Conservation (phyloP, 208 protist species). For the Trypanosoma boissoni region DNA sequence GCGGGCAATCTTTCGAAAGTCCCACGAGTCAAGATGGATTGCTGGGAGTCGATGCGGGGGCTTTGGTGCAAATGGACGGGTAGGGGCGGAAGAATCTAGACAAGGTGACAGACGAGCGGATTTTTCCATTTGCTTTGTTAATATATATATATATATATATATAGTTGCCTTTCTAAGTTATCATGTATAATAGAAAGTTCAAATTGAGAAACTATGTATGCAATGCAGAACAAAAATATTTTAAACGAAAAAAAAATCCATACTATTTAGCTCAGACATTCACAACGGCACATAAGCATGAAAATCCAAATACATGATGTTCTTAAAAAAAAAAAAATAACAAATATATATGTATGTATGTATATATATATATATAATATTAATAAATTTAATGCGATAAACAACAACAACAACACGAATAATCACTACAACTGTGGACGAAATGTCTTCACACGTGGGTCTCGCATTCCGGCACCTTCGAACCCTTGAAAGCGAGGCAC, state of each 20-base stretch:
- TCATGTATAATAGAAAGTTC: too few species aligned
- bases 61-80: background rate
- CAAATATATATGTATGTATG: background rate
- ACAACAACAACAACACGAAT: too few species aligned
- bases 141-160: too few species aligned
- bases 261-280: background rate
- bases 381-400: background rate
- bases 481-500: slow-evolving; percentile 43
- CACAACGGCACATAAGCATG: slow-evolving; percentile 2
- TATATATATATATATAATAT: slow-evolving; percentile 19
- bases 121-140: too few species aligned
- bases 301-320: slow-evolving; percentile 1
- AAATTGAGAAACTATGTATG: too few species aligned
- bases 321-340: slow-evolving; percentile 9
- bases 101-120: too few species aligned
- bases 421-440: slow-evolving; percentile 14
- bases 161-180: too few species aligned
- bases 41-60: slow-evolving; percentile 30
- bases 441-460: slow-evolving; percentile 60
- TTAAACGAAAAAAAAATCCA: too few species aligned
- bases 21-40: slow-evolving; percentile 80
- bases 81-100: slow-evolving; percentile 2
- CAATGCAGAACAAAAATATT: too few species aligned
- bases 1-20: slow-evolving; percentile 70
- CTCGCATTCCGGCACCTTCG: slow-evolving; percentile 31